These are phyloP conservation scores for Xylariaceae sp. DNA, from an alignment of 2,329 filamentous ascomycete genomes.

Conservation along the genomic window DNA sequence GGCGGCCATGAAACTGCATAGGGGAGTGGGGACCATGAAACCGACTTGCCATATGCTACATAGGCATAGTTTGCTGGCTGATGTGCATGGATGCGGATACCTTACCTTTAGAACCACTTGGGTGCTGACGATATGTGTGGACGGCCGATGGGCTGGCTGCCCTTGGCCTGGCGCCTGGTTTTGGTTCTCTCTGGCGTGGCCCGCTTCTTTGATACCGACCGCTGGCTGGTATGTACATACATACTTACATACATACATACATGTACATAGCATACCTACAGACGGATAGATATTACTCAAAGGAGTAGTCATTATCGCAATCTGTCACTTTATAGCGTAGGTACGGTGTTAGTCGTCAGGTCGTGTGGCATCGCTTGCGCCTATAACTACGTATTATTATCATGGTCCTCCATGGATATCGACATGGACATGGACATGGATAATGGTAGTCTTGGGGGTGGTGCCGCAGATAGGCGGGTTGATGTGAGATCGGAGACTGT, in stretches of 20 bases:
- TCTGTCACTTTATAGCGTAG: no score
- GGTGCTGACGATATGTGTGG: conserved; percentile 26
- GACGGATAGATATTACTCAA: neutral
- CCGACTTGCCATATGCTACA: conserved; percentile 29
- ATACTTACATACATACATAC: no score
- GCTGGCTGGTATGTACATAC: no score
- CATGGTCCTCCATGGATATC: no score
- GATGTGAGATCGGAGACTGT: conserved; percentile 33
- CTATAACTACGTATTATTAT: neutral
- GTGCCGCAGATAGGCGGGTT: conserved; percentile 7
- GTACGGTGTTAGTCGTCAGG: neutral
- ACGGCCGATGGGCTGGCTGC: conserved; percentile 9
- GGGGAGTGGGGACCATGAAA: conserved; percentile 39
- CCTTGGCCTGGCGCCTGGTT: conserved; percentile 11
- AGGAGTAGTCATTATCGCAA: conserved; percentile 1
- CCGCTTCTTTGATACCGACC: neutral
- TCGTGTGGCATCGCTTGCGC: conserved; percentile 2
- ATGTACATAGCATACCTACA: no score
- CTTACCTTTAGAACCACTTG: no score
- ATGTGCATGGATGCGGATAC: neutral
- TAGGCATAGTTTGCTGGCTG: neutral
- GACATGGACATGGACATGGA: conserved; percentile 19
- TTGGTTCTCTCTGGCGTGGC: no score
- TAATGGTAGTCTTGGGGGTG: conserved; percentile 13
- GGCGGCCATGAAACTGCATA: conserved; percentile 41